Evolutionary conservation across 495 filamentous ascomycete genomes (phyloP).

Genomic region (Barbatosphaeria neglecta): DNA sequence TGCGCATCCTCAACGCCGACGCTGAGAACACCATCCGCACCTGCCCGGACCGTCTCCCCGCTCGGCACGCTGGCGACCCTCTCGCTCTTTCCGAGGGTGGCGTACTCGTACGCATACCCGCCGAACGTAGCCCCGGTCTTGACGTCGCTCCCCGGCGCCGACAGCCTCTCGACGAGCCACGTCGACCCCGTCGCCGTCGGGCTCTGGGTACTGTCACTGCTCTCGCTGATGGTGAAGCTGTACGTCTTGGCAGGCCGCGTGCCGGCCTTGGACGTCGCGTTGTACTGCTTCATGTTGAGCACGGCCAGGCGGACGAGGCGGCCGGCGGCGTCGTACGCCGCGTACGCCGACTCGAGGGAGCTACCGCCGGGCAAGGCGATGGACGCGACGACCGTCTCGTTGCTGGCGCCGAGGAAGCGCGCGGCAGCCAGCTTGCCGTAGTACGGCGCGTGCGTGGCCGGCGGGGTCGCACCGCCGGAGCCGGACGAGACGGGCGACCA

Average conservation of each 20-base stretch:
- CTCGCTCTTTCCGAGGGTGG: not conserved
- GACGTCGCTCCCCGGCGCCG: not conserved
- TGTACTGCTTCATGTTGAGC: constrained; percentile 49
- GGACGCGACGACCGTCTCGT: constrained; percentile 23
- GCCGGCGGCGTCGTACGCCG: constrained; percentile 34
- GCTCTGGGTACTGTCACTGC: too few species aligned
- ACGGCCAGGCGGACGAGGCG: constrained; percentile 39
- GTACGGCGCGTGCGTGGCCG: constrained; percentile 56
- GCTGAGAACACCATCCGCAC: not conserved
- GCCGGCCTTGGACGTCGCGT: constrained; percentile 38
- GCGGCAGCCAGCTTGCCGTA: constrained; percentile 55
- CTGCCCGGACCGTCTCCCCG: not conserved
- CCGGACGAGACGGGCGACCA: constrained; percentile 35
- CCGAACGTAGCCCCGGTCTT: not conserved
- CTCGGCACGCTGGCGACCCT: not conserved
- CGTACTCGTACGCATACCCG: not conserved
- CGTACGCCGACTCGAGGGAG: constrained; percentile 46
- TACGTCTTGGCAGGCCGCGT: constrained; percentile 42
- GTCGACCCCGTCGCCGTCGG: constrained; percentile 23
- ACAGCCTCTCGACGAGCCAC: constrained; percentile 21
- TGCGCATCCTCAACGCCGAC: not conserved
- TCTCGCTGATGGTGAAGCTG: constrained; percentile 50
- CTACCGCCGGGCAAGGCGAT: constrained; percentile 27
- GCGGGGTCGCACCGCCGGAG: constrained; percentile 31
- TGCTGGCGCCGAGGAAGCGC: constrained; percentile 37